A percentile compares a stretch with the other conserved stretches of the same genome.
phyloP scores from a whole-genome alignment of 371 early-diverging fungal species.

The Saksenaea oblongispora region DNA sequence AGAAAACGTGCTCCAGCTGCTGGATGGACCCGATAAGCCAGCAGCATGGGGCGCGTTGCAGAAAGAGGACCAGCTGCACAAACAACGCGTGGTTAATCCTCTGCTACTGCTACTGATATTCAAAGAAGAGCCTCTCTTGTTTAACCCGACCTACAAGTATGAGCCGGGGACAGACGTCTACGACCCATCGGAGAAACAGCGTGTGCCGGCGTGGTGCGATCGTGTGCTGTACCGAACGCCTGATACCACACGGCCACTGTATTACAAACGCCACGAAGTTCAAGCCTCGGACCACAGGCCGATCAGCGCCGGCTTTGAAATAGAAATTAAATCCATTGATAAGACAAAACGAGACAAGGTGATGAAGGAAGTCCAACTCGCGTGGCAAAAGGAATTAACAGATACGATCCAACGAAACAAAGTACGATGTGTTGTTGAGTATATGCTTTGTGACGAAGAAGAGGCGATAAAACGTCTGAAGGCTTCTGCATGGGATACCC shows the following conservation, averaged over 20 bases:
- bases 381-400: constrained; percentile 3
- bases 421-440: constrained; percentile 29
- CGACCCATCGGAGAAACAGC: constrained; percentile 80
- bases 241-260: constrained; percentile 31
- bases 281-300: constrained; percentile 84
- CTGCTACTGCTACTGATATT: constrained; percentile 64
- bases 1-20: constrained; percentile 52
- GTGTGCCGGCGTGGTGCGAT: constrained; percentile 88
- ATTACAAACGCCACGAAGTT: constrained; percentile 59
- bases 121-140: constrained; percentile 63
- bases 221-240: constrained; percentile 62
- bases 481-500: constrained; percentile 29
- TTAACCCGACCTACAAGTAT: constrained; percentile 90
- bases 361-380: constrained; percentile 12
- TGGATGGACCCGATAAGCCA: constrained; percentile 33
- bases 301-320: constrained; percentile 64
- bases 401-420: constrained; percentile 26
- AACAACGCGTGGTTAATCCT: constrained; percentile 54
- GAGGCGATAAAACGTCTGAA: constrained; percentile 24
- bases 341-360: constrained; percentile 31
- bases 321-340: constrained; percentile 59
- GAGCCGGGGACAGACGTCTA: constrained; percentile 67
- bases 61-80: constrained; percentile 67
- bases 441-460: constrained; percentile 23
- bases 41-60: constrained; percentile 33